Evolutionary conservation across 352 stramenopile genomes (phyloP), one percentile per base, ranked within the genome.

Genomic region (Phytophthora fragariaefolia): DNA sequence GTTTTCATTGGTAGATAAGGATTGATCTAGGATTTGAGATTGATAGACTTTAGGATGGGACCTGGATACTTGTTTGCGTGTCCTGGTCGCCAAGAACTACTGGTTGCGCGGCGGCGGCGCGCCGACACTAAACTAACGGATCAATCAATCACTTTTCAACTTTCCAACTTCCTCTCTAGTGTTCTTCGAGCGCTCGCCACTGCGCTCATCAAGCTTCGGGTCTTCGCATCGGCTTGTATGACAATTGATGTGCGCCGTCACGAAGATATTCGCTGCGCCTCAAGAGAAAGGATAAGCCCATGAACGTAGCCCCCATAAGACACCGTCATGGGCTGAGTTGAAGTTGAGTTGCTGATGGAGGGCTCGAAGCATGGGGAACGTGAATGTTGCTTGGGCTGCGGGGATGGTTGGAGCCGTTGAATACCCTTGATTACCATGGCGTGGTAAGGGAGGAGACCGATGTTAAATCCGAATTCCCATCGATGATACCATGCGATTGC

Each of bases 281-380:
- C 4, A 67, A 24, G 0, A 72, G 22, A 63, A 69, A 63, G 47
- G 64, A 72, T 52, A 65, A 72, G 36, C 60, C 54, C 57, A 71
- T 54, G 60, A 71, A 34, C 62, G 59, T 47, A 71, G 54, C 63
- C 74, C 63, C 70, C 63, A 77, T 40, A 77, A 42, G 58, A 75
- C 61, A 57, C 71, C 67, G 50, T 79, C 71, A 64, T 72, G 66
- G 43, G 54, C 6, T 22, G 18, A 53, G 15, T 7, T 43, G 48
- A 79, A 66, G 49, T 77, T 36, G 58, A 65, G 63, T 7, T 5
- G 17, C 0, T 27, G 0, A 12, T 70, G 64, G 17, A 77, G 27
- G 3, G n/a, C 26, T 10, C 43, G 66, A 3, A 79, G 51, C 6
- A 71, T 48, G 5, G 58, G 2, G 17, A 72, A 40, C 22, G 63